Conservation (phyloP, 805 yeast genomes). For the Metschnikowia matae region DNA sequence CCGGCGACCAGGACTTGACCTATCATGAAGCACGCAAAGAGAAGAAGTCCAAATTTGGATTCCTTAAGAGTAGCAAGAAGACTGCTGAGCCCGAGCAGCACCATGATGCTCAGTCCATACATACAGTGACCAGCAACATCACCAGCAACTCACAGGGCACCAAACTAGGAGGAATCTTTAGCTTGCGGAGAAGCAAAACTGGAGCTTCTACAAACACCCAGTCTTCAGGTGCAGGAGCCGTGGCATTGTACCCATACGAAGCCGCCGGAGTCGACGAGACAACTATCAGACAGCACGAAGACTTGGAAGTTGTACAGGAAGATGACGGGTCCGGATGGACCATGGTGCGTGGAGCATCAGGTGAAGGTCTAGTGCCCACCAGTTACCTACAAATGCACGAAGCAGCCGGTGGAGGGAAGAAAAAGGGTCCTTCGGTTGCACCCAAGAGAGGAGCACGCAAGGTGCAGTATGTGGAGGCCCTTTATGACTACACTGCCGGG, state of each 20-base stretch:
- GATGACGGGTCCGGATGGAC: constrained; percentile 98
- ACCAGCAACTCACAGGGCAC: constrained; percentile 23
- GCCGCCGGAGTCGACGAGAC: constrained; percentile 77
- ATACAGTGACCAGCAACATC: constrained; percentile 32
- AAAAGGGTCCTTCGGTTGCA: constrained; percentile 74
- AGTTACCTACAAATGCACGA: constrained; percentile 52
- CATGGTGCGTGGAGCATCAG: constrained; percentile 40
- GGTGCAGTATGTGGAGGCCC: constrained; percentile 59
- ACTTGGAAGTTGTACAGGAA: constrained; percentile 49
- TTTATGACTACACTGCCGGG: constrained; percentile 72
- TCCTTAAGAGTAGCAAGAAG: constrained; percentile 37
- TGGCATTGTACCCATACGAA: constrained; percentile 62
- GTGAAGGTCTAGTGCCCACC: constrained; percentile 81
- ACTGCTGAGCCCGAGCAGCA: constrained; percentile 9
- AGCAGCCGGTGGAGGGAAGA: constrained; percentile 24
- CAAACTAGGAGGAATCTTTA: constrained; percentile 29
- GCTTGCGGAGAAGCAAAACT: constrained; percentile 32
- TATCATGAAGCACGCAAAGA: constrained; percentile 48
- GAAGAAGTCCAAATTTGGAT: constrained; percentile 56
- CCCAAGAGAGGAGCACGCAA: constrained; percentile 72
- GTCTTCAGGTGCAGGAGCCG: constrained; percentile 25
- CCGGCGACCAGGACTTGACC: constrained; percentile 68
- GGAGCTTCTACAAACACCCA: constrained; percentile 16
- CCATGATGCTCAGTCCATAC: constrained; percentile 29
- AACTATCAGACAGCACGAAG: constrained; percentile 56